These are phyloP conservation scores for Globisporangium cystogenes DNA, from an alignment of 352 stramenopile genomes.

Conservation along the genomic window DNA sequence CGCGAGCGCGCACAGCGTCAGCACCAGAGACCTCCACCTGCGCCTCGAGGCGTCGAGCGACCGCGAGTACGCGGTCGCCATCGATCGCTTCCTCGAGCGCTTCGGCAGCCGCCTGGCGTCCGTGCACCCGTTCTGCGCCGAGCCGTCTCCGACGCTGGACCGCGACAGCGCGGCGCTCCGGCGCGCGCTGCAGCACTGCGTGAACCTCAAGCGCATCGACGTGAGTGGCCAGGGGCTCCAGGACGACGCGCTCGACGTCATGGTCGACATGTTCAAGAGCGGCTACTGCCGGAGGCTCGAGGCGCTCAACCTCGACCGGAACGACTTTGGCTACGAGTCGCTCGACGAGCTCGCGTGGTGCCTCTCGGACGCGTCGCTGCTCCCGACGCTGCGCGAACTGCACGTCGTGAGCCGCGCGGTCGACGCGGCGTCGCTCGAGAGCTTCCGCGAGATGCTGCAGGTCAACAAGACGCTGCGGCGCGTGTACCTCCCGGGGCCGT, in stretches of 20 bases:
- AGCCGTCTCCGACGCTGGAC: not conserved
- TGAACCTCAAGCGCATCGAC: not conserved
- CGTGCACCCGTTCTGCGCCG: not conserved
- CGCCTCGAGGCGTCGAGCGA: not conserved
- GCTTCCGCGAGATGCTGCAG: not conserved
- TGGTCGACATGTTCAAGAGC: not conserved
- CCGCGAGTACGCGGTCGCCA: not conserved
- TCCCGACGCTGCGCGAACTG: slow-evolving; percentile 6
- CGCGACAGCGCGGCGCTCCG: not conserved
- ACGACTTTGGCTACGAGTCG: not conserved
- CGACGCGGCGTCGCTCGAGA: not conserved
- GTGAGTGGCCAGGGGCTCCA: not conserved
- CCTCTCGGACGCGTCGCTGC: not conserved
- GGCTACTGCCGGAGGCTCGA: not conserved
- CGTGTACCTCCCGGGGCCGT: not conserved
- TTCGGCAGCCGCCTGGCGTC: not conserved
- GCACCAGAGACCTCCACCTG: not conserved
- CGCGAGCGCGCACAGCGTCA: too few relatives aligned
- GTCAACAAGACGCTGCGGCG: slow-evolving; percentile 10
- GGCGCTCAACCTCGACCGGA: slow-evolving; percentile 1
- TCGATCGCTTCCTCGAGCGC: not conserved
- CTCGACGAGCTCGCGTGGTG: not conserved
- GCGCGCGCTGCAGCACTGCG: not conserved
- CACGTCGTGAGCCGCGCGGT: not conserved
- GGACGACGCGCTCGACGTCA: not conserved